Conservation (phyloP, 2,329 filamentous ascomycete species). For the Aspergillus hiratsukae region DNA sequence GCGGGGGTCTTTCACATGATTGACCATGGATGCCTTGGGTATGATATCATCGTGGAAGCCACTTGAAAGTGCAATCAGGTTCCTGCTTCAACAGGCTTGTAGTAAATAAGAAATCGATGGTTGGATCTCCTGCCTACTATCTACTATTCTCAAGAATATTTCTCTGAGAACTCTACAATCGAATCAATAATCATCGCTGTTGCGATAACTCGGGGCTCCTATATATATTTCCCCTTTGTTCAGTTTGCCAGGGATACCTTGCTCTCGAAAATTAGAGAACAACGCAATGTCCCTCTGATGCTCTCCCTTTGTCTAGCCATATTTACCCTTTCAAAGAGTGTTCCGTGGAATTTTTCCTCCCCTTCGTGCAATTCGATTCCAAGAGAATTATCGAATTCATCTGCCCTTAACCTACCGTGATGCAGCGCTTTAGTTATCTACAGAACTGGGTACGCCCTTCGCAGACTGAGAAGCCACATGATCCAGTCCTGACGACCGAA, state of each 20-base stretch:
- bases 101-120: neutral
- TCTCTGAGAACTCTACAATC: neutral
- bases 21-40: neutral
- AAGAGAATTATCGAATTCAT: neutral
- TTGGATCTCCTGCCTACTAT: neutral
- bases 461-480: slow-evolving; percentile 27
- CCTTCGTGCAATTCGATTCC: neutral
- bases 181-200: neutral
- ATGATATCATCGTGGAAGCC: neutral
- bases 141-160: neutral
- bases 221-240: neutral
- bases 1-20: neutral
- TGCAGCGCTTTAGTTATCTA: slow-evolving; percentile 44
- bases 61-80: neutral
- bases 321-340: neutral
- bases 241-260: neutral
- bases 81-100: neutral
- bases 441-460: slow-evolving; percentile 35
- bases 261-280: neutral
- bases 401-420: slow-evolving; percentile 13
- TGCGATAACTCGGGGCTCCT: neutral
- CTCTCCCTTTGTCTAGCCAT: neutral
- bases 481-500: slow-evolving; percentile 54
- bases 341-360: neutral
- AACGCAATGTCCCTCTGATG: neutral